Base-by-base conservation (phyloP, 2,329 filamentous ascomycete species). In the Stagonosporopsis cucurbitacearum region DNA sequence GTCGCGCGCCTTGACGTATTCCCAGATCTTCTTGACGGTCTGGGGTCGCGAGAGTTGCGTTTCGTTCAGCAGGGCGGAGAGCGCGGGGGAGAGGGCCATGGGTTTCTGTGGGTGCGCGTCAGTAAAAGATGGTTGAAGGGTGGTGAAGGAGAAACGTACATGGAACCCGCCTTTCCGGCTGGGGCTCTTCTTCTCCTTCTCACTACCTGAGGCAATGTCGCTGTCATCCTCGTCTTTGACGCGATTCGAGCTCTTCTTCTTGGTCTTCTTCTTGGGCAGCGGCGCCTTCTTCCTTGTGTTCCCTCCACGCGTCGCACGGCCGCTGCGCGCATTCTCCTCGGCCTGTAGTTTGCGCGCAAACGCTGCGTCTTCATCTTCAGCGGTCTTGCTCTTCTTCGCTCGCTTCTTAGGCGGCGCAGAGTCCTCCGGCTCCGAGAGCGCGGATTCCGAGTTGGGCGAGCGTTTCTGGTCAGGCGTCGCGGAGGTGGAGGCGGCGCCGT, bases 1-100 rank as follows among this genome's bases (percentile, higher is more conserved):
- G 36, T 92, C 85, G 64, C 93, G 88, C 57, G 82, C 86, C 70
- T 96, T 96, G 78, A 99, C 96, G 71, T 99, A 92, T 58, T 89
- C 88, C 95, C 95, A 99, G 50, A 99, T 88, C 74, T 90, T 90
- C 81, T 98, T 98, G 67, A 99, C 95, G 0, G 94, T 94, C 75
- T 98, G 92, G 0, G 95, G 94, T 36, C 95, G 89, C 15, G 95
- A 96, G 20, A 99, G 85, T 87, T 96, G 85, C 13, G 84, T 80
- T 70, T 90, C 88, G 42, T 89, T 89, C 53, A 89, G 84, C 19
- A 95, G 79, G 54, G 87, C 86, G 1, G 88, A 83, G 20, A 95
- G 82, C 12, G 88, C 84, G 47, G 82, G 80, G 64, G 89, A 92
- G 43, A 95, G 84, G 56, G 85, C 85, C 75, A 93, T 91, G 1